Evolutionary conservation across 2,329 filamentous ascomycete genomes (phyloP), one percentile per base, ranked within the genome.

Genomic region (Sporothrix mexicana): DNA sequence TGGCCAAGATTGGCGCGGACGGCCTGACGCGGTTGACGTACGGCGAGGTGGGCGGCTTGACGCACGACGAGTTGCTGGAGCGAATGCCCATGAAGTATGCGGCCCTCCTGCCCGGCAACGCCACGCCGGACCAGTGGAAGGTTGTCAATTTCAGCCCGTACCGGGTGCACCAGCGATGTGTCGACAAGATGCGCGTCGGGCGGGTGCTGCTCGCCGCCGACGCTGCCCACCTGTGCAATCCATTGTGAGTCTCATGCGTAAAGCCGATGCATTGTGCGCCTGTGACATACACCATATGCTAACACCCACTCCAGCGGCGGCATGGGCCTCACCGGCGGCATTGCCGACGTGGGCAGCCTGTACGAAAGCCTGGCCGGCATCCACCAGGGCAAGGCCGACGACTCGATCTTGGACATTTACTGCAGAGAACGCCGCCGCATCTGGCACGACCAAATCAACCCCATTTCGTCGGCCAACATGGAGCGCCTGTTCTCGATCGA

Each of bases 1-100:
- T 87, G 1, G 88, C 88, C 1, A 85, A 83, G 67, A 87, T 91
- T 73, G 87, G 85, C 1, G 81, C 80, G 1, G 88, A 90, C 70
- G 88, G 87, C 0, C 79, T 91, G 10, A 91, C 88, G 81, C 85
- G 89, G 13, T 86, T 91, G 47, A 89, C 88, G 0, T 91, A 91
- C 76, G 88, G 88, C 67, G 89, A 91, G 74, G 80, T 80, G 0
- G 81, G 84, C 0, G 85, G 84, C 0, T 81, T 91, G 15, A 85
- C 84, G 0, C 80, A 78, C 43, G 87, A 89, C 6, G 83, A 91
- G 77, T 82, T 89, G 70, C 79, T 83, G 43, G 82, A 81, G 23
- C 83, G 88, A 3, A 87, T 88, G 74, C 84, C 86, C 1, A 79
- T 79, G 74, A 88, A 88, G 72, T 91, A 86, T 77, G 83, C 86